Conservation (phyloP, 2,329 filamentous ascomycete species). For the Clonostachys chloroleuca region DNA sequence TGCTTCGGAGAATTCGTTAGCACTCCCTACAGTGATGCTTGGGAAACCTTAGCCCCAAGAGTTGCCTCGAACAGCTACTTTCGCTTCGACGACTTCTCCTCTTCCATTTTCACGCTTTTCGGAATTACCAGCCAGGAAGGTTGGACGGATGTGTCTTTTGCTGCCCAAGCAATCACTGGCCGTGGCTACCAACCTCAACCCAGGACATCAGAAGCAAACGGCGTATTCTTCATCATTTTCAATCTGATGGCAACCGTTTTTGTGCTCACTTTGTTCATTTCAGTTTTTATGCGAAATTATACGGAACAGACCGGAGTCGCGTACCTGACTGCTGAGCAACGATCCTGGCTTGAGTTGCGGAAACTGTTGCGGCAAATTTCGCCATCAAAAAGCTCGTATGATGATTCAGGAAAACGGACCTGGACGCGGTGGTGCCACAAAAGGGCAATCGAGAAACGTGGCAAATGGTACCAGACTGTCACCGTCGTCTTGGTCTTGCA, state of each 20-base stretch:
- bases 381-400: slow-evolving; percentile 86
- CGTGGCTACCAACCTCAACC: slow-evolving; percentile 66
- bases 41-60: slow-evolving; percentile 80
- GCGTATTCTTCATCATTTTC: slow-evolving; percentile 92
- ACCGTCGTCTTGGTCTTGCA: slow-evolving; percentile 79
- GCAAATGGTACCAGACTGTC: slow-evolving; percentile 82
- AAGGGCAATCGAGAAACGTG: slow-evolving; percentile 87
- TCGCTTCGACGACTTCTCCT: slow-evolving; percentile 92
- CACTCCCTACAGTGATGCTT: slow-evolving; percentile 67
- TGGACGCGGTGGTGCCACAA: slow-evolving; percentile 96
- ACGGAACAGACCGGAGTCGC: slow-evolving; percentile 98
- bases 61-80: slow-evolving; percentile 78
- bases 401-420: slow-evolving; percentile 61
- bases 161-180: slow-evolving; percentile 77
- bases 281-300: slow-evolving; percentile 99
- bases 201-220: slow-evolving; percentile 74
- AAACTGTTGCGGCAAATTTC: slow-evolving; percentile 91
- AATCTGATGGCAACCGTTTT: slow-evolving; percentile 96
- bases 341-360: slow-evolving; percentile 92
- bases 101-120: slow-evolving; percentile 92
- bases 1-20: slow-evolving; percentile 83
- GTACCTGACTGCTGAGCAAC: slow-evolving; percentile 90
- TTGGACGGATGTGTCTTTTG: slow-evolving; percentile 91
- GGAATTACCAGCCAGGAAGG: slow-evolving; percentile 99
- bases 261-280: slow-evolving; percentile 94